These are phyloP conservation scores for Chaetomium sp. DNA, from an alignment of 2,329 filamentous ascomycete genomes.

Conservation along the genomic window DNA sequence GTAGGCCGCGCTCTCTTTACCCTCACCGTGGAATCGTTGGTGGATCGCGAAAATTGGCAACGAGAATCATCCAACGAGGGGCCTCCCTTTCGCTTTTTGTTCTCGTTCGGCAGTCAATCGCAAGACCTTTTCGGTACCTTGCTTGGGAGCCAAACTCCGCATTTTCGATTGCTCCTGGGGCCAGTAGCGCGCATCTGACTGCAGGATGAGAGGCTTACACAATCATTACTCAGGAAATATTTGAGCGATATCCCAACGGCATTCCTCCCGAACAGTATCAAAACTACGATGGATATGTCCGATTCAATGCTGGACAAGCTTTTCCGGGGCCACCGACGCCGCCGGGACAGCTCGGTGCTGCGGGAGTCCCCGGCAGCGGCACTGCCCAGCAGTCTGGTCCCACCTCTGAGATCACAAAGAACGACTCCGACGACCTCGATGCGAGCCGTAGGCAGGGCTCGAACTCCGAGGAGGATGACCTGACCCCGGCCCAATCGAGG, in stretches of 20 bases:
- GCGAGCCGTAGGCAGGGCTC: constrained; percentile 34
- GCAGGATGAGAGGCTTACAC: constrained; percentile 27
- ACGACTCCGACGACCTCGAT: constrained; percentile 30
- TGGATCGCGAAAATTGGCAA: not conserved
- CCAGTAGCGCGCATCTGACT: constrained; percentile 25
- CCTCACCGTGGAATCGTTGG: not conserved
- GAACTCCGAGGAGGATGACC: constrained; percentile 50
- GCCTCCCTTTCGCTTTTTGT: constrained; percentile 5
- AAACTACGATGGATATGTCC: constrained; percentile 40
- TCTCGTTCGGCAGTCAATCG: constrained; percentile 4
- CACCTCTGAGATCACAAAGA: constrained; percentile 32
- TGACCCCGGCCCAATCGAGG: constrained; percentile 52
- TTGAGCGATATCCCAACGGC: constrained; percentile 37
- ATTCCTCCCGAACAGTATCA: constrained; percentile 39
- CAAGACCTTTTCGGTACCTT: not conserved
- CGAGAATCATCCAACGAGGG: not conserved
- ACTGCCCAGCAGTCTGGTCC: constrained; percentile 17
- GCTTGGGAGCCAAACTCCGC: constrained; percentile 15
- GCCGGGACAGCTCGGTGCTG: constrained; percentile 35
- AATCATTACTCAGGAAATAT: constrained; percentile 42
- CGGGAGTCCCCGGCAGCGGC: constrained; percentile 24
- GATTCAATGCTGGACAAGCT: constrained; percentile 36
- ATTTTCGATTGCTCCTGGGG: constrained; percentile 16
- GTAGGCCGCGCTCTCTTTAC: constrained; percentile 35
- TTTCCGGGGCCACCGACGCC: constrained; percentile 47